phyloP scores from a whole-genome alignment of 805 yeast genomes.

The Lipomyces sp. region DNA sequence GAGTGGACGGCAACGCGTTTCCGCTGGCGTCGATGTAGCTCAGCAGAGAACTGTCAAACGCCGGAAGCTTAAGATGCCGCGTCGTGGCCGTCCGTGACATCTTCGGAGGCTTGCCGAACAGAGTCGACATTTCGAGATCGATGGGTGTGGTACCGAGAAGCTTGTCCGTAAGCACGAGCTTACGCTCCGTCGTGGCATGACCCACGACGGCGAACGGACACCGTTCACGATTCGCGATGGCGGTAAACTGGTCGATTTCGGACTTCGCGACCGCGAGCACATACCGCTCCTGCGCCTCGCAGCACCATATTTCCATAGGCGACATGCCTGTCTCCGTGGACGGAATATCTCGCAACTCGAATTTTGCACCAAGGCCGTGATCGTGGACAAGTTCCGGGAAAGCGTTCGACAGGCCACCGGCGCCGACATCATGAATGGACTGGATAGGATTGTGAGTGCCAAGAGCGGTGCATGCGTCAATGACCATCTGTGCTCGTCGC shows the following conservation, averaged over 20 bases:
- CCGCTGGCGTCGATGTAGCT: slow-evolving; percentile 29
- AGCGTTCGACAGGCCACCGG: slow-evolving; percentile 97
- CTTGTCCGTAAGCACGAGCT: slow-evolving; percentile 75
- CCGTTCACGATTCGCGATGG: slow-evolving; percentile 89
- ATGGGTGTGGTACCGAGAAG: slow-evolving; percentile 80
- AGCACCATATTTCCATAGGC: slow-evolving; percentile 99
- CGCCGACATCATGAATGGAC: slow-evolving; percentile 98
- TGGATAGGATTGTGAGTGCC: slow-evolving; percentile 79
- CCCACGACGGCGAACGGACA: slow-evolving; percentile 97
- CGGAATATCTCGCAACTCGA: slow-evolving; percentile 85
- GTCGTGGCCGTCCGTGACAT: slow-evolving; percentile 75
- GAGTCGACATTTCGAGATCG: slow-evolving; percentile 89
- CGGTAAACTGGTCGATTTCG: slow-evolving; percentile 66
- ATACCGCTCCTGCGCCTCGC: slow-evolving; percentile 97
- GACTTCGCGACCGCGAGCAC: slow-evolving; percentile 87
- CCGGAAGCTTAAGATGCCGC: slow-evolving; percentile 48
- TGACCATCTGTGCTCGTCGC: slow-evolving; percentile 97
- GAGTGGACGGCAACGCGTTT: slow-evolving; percentile 1
- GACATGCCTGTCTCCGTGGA: slow-evolving; percentile 97
- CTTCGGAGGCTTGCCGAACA: slow-evolving; percentile 97
- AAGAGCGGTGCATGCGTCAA: slow-evolving; percentile 84
- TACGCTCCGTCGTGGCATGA: slow-evolving; percentile 80
- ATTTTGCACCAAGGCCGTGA: slow-evolving; percentile 89
- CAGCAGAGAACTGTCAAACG: slow-evolving; percentile 37
- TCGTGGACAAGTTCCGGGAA: slow-evolving; percentile 97